Evolutionary conservation across 2,329 filamentous ascomycete species (phyloP).

Genomic region (Proliferodiscus dingleyae): DNA sequence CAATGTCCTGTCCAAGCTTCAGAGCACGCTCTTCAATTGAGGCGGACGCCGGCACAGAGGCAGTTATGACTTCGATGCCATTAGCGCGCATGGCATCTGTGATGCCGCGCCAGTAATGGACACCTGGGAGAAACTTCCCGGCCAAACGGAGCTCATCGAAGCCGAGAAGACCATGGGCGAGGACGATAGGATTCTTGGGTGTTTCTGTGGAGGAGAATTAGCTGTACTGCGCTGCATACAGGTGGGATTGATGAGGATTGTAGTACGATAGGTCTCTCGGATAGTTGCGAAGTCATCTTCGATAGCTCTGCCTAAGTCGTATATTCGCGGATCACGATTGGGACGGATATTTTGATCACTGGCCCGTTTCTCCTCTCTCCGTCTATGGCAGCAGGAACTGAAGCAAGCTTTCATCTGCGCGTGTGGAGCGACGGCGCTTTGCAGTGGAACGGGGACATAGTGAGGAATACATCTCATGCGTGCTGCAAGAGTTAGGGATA

Average conservation of each 20-base stretch:
- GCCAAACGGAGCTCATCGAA: constrained; percentile 53
- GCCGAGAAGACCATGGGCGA: constrained; percentile 61
- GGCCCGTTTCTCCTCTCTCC: not conserved
- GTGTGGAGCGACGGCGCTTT: not conserved
- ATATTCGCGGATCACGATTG: constrained; percentile 42
- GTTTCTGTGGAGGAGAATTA: constrained; percentile 33
- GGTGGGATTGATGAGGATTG: not conserved
- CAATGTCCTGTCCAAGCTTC: constrained; percentile 51
- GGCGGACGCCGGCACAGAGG: constrained; percentile 56
- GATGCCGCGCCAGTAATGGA: constrained; percentile 64
- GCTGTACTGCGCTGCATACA: not conserved
- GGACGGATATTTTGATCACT: constrained; percentile 7
- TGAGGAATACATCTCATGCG: constrained; percentile 23
- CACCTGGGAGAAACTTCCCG: constrained; percentile 45
- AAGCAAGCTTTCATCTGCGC: not conserved
- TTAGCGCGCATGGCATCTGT: constrained; percentile 50
- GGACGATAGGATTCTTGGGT: constrained; percentile 57
- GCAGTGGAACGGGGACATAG: constrained; percentile 9
- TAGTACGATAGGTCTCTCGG: constrained; percentile 50
- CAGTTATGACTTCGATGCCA: constrained; percentile 51
- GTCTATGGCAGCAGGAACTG: not conserved
- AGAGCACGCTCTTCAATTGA: constrained; percentile 57
- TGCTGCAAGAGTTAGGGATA: constrained; percentile 23
- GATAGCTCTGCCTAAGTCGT: constrained; percentile 48
- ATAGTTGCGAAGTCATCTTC: constrained; percentile 58